These are phyloP conservation scores for Astragalus membranaceus DNA, from an alignment of 306 rosid species.

Conservation along the genomic window DNA sequence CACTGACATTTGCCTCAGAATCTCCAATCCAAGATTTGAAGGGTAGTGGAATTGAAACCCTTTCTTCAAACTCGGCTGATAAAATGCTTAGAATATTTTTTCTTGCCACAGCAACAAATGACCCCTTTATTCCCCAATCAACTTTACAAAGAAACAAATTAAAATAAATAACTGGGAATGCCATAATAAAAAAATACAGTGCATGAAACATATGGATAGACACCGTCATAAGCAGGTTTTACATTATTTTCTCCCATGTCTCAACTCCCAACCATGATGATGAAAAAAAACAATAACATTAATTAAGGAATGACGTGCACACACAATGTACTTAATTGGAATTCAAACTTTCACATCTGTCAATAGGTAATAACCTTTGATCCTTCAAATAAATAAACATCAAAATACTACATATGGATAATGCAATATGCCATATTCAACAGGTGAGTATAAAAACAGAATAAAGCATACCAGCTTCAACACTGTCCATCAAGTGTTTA, in stretches of 20 bases:
- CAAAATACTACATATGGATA: neutral
- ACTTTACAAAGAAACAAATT: constrained; percentile 36
- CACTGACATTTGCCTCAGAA: constrained; percentile 23
- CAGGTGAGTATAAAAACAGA: neutral
- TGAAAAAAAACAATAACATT: neutral
- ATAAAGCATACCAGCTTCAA: constrained; percentile 71
- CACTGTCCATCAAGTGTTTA: constrained; percentile 45
- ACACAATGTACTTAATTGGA: neutral
- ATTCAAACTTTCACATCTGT: neutral
- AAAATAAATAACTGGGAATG: constrained; percentile 15
- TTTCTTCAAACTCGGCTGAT: constrained; percentile 57
- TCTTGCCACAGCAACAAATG: constrained; percentile 67
- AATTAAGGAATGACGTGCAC: neutral
- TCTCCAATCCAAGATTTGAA: constrained; percentile 44
- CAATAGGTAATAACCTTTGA: neutral
- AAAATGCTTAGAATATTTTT: constrained; percentile 56
- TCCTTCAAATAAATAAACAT: constrained; percentile 10
- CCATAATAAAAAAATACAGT: neutral
- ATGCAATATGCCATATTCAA: neutral
- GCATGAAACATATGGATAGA: neutral
- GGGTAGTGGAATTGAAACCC: constrained; percentile 39
- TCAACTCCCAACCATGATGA: neutral
- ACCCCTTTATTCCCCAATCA: constrained; percentile 70
- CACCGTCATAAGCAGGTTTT: neutral
- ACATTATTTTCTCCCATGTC: neutral